phyloP scores from a whole-genome alignment of 768 basidiomycete genomes.

The Hydnomerulius pinastri region DNA sequence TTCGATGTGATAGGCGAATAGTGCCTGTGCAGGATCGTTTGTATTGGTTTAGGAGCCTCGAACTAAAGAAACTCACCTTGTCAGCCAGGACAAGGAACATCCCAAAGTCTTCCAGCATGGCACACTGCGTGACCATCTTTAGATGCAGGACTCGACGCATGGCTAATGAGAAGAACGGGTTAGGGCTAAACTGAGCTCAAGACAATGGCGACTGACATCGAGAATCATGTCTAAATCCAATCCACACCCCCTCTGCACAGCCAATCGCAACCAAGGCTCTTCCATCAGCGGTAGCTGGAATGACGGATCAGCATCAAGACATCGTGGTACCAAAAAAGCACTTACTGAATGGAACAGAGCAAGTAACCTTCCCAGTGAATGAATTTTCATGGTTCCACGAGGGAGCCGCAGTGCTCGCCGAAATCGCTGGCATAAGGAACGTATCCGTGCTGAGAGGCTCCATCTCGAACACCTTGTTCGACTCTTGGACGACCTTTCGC shows the following conservation, averaged over 20 bases:
- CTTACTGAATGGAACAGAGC: slow-evolving; percentile 89
- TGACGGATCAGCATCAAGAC: slow-evolving; percentile 9
- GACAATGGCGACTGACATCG: slow-evolving; percentile 50
- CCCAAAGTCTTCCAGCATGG: slow-evolving; percentile 94
- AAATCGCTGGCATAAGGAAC: slow-evolving; percentile 74
- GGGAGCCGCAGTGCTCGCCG: slow-evolving; percentile 45
- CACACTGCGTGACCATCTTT: slow-evolving; percentile 92
- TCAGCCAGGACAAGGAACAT: slow-evolving; percentile 96
- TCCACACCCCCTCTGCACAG: slow-evolving; percentile 95
- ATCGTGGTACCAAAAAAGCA: background rate
- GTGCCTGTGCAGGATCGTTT: slow-evolving; percentile 45
- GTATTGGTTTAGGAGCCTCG: background rate
- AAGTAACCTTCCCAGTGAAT: slow-evolving; percentile 86
- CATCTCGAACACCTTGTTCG: slow-evolving; percentile 93
- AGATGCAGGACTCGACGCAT: slow-evolving; percentile 93
- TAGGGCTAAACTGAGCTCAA: background rate
- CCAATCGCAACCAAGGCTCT: slow-evolving; percentile 90
- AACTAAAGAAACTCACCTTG: slow-evolving; percentile 53
- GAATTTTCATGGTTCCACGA: slow-evolving; percentile 70
- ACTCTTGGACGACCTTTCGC: slow-evolving; percentile 86
- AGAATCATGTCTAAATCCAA: slow-evolving; percentile 88
- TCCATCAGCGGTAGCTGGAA: slow-evolving; percentile 76
- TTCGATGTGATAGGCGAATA: slow-evolving; percentile 96
- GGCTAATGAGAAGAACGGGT: slow-evolving; percentile 44
- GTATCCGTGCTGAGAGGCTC: slow-evolving; percentile 88